phyloP scores from a whole-genome alignment of 257 asterid species.

The Avicennia marina region DNA sequence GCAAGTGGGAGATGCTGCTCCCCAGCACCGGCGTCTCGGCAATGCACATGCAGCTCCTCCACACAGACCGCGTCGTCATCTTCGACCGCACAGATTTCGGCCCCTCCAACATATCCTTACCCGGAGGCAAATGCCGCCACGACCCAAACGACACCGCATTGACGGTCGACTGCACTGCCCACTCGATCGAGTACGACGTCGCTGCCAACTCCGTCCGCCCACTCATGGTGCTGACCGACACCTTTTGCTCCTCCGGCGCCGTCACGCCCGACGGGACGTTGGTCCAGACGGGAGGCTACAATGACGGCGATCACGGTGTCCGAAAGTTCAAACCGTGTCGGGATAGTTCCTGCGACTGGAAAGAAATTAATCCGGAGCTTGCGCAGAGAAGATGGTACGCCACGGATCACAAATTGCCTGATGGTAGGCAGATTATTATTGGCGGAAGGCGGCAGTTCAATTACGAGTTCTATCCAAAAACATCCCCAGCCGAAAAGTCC shows the following conservation, averaged over 20 bases:
- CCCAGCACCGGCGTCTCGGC: constrained; percentile 28
- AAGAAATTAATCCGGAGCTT: constrained; percentile 26
- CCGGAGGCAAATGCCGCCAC: constrained; percentile 33
- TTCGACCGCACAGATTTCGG: constrained; percentile 45
- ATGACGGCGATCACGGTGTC: constrained; percentile 38
- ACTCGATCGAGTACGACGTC: constrained; percentile 50
- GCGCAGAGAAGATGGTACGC: constrained; percentile 39
- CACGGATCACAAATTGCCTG: constrained; percentile 39
- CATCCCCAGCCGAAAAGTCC: neutral
- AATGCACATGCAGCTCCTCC: constrained; percentile 45
- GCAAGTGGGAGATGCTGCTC: constrained; percentile 17
- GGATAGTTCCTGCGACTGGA: constrained; percentile 42
- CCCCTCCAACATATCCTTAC: constrained; percentile 39
- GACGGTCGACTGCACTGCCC: constrained; percentile 52
- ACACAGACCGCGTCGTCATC: constrained; percentile 36
- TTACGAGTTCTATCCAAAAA: constrained; percentile 42
- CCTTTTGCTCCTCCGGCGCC: constrained; percentile 68
- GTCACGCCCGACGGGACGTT: constrained; percentile 42
- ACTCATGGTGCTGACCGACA: constrained; percentile 43
- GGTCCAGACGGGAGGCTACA: constrained; percentile 49
- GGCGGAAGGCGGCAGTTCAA: constrained; percentile 42
- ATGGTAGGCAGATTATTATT: constrained; percentile 30
- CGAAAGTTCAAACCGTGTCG: constrained; percentile 30
- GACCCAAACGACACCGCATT: constrained; percentile 15
- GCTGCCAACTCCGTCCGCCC: constrained; percentile 45